These are phyloP conservation scores for Brettanomyces sp. DNA, from an alignment of 805 yeast genomes.

Conservation along the genomic window DNA sequence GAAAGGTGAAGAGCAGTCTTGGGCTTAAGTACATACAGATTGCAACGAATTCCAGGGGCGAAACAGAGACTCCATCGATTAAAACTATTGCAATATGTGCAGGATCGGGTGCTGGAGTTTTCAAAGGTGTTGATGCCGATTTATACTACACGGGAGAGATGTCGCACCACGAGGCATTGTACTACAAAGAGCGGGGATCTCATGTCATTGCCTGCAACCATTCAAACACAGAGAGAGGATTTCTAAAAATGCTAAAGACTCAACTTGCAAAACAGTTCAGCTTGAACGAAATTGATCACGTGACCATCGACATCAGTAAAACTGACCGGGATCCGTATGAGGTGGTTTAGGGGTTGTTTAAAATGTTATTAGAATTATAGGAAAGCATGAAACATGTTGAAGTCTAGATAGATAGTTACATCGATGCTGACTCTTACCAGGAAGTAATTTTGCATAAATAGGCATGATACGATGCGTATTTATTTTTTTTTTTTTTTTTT, in stretches of 20 bases:
- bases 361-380: not conserved
- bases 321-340: constrained; percentile 58
- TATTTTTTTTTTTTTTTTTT: too few relatives aligned
- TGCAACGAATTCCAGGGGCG: constrained; percentile 31
- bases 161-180: constrained; percentile 85
- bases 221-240: constrained; percentile 89
- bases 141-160: constrained; percentile 85
- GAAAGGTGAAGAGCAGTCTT: constrained; percentile 43
- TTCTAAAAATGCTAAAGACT: constrained; percentile 41
- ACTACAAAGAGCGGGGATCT: constrained; percentile 59
- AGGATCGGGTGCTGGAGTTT: constrained; percentile 83
- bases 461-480: too few relatives aligned
- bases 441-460: too few relatives aligned
- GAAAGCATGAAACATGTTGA: too few relatives aligned
- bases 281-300: constrained; percentile 15
- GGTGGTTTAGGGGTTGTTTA: constrained; percentile 2
- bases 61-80: constrained; percentile 22
- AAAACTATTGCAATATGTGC: constrained; percentile 79
- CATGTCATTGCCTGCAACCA: constrained; percentile 78
- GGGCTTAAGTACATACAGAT: constrained; percentile 53
- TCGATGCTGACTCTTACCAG: too few relatives aligned
- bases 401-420: too few relatives aligned
- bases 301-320: constrained; percentile 40
- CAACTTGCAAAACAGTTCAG: constrained; percentile 39
- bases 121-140: constrained; percentile 53